Evolutionary conservation across 768 basidiomycete species (phyloP).

Genomic region (Amylocystis lapponica): DNA sequence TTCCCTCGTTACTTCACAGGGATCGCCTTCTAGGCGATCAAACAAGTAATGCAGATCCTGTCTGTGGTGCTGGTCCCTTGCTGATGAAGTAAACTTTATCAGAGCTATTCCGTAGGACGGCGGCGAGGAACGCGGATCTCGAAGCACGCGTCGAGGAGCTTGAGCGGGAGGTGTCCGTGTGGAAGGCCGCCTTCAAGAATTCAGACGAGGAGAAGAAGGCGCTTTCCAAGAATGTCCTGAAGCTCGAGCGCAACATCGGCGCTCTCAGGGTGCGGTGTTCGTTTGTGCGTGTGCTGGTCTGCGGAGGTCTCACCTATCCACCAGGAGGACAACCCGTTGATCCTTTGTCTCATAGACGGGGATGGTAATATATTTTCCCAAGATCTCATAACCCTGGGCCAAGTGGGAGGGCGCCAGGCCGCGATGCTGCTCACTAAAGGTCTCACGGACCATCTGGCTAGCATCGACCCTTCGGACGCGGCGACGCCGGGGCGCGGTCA

Average conservation of each 20-base stretch:
- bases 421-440: constrained; percentile 31
- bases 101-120: constrained; percentile 29
- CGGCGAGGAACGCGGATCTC: constrained; percentile 26
- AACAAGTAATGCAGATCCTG: constrained; percentile 21
- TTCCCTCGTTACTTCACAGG: constrained; percentile 20
- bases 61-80: not conserved
- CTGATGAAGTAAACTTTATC: not conserved
- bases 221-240: constrained; percentile 20
- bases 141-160: constrained; percentile 28
- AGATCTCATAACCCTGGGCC: constrained; percentile 26
- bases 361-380: constrained; percentile 35
- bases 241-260: constrained; percentile 28
- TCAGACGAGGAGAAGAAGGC: constrained; percentile 29
- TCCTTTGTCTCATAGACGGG: constrained; percentile 34
- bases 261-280: constrained; percentile 27
- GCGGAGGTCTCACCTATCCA: not conserved
- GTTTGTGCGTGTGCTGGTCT: no score
- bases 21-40: constrained; percentile 29
- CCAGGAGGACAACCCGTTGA: constrained; percentile 36
- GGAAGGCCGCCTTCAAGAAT: constrained; percentile 32
- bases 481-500: constrained; percentile 22
- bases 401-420: constrained; percentile 31
- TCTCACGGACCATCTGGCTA: constrained; percentile 28
- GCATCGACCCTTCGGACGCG: constrained; percentile 16
- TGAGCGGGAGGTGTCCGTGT: constrained; percentile 34